phyloP scores from a whole-genome alignment of 306 rosid species.

The Mimosa bimucronata region DNA sequence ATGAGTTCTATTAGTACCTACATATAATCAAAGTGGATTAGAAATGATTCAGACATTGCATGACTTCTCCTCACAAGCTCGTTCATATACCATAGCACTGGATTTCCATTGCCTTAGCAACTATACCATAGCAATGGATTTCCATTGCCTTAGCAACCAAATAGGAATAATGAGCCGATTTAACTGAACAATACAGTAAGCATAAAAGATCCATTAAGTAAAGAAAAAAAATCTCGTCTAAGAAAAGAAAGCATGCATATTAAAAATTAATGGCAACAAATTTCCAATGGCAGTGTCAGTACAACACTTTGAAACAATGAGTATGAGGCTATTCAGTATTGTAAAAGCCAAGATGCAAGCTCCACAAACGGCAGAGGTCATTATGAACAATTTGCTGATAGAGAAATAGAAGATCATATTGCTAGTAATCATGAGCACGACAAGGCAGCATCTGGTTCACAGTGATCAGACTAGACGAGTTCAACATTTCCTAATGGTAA shows the following conservation, averaged over 20 bases:
- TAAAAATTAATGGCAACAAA: slow-evolving; percentile 24
- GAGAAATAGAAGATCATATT: slow-evolving; percentile 40
- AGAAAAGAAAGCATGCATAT: slow-evolving; percentile 14
- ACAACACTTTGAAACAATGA: slow-evolving; percentile 18
- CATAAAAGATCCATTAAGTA: slow-evolving; percentile 13
- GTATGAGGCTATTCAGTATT: slow-evolving; percentile 33
- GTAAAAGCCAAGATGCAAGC: slow-evolving; percentile 26
- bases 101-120: slow-evolving; percentile 10
- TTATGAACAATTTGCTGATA: slow-evolving; percentile 39
- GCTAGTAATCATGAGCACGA: slow-evolving; percentile 36
- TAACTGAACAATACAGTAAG: slow-evolving; percentile 18
- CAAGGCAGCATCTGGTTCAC: slow-evolving; percentile 41
- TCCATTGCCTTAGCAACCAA: slow-evolving; percentile 6
- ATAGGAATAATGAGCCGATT: slow-evolving; percentile 2
- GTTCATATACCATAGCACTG: slow-evolving; percentile 20
- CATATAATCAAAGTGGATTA: no score
- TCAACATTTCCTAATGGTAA: slow-evolving; percentile 75
- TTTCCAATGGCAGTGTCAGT: slow-evolving; percentile 31
- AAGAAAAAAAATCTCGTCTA: slow-evolving; percentile 4
- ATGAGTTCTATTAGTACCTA: no score
- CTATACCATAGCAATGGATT: slow-evolving; percentile 23
- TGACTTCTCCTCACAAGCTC: no score
- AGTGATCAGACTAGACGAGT: slow-evolving; percentile 53
- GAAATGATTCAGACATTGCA: no score
- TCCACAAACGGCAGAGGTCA: slow-evolving; percentile 5